Conservation (phyloP, 2,329 filamentous ascomycete species). For the Ascochyta koolunga region DNA sequence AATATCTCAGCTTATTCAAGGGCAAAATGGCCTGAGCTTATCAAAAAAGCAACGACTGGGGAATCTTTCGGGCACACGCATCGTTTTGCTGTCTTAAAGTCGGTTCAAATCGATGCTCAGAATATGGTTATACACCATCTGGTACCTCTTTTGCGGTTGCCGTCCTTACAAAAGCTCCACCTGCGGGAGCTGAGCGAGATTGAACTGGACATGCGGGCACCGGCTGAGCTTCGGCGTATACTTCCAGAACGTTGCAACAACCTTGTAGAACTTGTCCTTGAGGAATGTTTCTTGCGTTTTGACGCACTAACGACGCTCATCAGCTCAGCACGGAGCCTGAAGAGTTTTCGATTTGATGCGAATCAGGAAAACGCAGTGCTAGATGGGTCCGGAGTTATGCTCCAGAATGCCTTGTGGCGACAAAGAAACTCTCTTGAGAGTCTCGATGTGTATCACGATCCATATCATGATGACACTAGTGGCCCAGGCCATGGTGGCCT, state of each 20-base stretch:
- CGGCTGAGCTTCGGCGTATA: constrained; percentile 18
- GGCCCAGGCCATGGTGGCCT: constrained; percentile 12
- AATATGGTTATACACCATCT: constrained; percentile 19
- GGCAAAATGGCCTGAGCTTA: constrained; percentile 29
- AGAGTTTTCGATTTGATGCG: constrained; percentile 21
- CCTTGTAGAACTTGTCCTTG: constrained; percentile 23
- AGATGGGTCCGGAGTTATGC: neutral
- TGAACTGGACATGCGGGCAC: neutral
- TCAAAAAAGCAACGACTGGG: constrained; percentile 22
- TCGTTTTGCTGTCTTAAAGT: constrained; percentile 23
- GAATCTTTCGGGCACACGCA: constrained; percentile 22
- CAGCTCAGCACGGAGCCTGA: constrained; percentile 21
- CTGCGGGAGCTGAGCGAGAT: constrained; percentile 19
- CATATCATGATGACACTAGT: neutral
- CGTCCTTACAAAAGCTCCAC: constrained; percentile 25
- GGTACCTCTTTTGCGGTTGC: constrained; percentile 30
- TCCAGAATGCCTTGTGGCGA: constrained; percentile 11
- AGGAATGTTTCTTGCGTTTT: constrained; percentile 17
- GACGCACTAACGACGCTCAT: constrained; percentile 23
- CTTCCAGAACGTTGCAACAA: constrained; percentile 24
- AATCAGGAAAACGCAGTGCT: constrained; percentile 5
- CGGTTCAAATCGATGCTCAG: constrained; percentile 24
- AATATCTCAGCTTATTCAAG: constrained; percentile 12
- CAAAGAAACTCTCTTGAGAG: constrained; percentile 22
- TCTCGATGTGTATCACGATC: constrained; percentile 13